Conservation (phyloP, 2,329 filamentous ascomycete species). For the Penicillium capsulatum region DNA sequence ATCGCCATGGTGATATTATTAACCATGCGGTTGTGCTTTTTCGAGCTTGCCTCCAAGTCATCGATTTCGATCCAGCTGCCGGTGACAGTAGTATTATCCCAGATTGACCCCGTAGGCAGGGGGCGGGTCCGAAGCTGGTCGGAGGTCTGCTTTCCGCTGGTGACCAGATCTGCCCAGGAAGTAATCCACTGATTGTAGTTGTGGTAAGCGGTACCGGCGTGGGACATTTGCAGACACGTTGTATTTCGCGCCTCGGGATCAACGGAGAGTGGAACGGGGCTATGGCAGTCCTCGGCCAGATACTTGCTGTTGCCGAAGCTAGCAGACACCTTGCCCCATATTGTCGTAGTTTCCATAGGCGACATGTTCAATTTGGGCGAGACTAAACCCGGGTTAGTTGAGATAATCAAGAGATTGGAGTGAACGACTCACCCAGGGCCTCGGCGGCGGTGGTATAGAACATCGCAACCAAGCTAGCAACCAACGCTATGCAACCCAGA, state of each 20-base stretch:
- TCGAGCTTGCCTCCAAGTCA: constrained; percentile 52
- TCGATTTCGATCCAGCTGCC: constrained; percentile 64
- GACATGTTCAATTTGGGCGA: constrained; percentile 65
- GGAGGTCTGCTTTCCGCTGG: constrained; percentile 42
- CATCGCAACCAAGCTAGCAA: constrained; percentile 62
- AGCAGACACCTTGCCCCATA: constrained; percentile 57
- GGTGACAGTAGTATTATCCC: constrained; percentile 67
- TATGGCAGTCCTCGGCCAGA: constrained; percentile 55
- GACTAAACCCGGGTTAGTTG: no score
- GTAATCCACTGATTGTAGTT: constrained; percentile 62
- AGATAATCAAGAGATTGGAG: no score
- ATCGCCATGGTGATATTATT: constrained; percentile 75
- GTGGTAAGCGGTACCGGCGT: constrained; percentile 64
- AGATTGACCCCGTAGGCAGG: constrained; percentile 58
- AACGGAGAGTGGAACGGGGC: constrained; percentile 49
- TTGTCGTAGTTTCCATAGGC: constrained; percentile 44
- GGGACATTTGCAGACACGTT: constrained; percentile 65
- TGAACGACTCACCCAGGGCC: constrained; percentile 51
- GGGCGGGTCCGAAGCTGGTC: constrained; percentile 51
- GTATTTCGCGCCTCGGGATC: constrained; percentile 43
- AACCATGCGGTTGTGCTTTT: constrained; percentile 54
- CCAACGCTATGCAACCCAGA: constrained; percentile 60
- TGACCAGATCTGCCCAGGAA: constrained; percentile 51
- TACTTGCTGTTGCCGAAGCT: constrained; percentile 62
- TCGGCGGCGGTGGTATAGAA: constrained; percentile 75